Base-by-base conservation (phyloP, 2,329 filamentous ascomycete species). In the Sarocladium strictum region DNA sequence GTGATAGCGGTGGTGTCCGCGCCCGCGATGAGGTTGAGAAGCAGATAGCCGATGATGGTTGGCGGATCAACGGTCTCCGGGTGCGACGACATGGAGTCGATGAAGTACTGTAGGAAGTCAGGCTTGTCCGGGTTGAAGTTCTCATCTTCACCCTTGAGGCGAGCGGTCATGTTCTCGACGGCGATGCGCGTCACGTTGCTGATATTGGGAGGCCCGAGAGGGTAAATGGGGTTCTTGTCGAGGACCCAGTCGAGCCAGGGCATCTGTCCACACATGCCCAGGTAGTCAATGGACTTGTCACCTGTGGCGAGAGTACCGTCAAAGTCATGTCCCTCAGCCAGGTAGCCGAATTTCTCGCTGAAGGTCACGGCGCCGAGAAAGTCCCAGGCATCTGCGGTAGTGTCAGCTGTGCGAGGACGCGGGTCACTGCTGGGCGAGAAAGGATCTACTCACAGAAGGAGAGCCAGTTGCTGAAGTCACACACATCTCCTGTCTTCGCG, bases 301-400 rank as follows among this genome's bases (percentile, higher is more conserved):
- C 63, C 60, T 6, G 59, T 61, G 23, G 53, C 58, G 11, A 75
- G 67, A 32, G 68, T 73, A 2, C 65, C 66, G 32, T 69, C 66
- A 57, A 71, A 63, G 56, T 76, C 73, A 9, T 57, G 58, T 2
- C 67, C 63, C 3, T 67, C 62, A 19, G 73, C 62, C n/a, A 76
- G 61, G 57, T 74, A 76, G 10, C 73, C 72, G 45, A 76, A 69
- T 45, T 65, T 66, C n/a, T 67, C 62, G 40, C 69, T 68, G 38
- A 74, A 76, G 21, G 69, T 71, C 17, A 75, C 59, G 41, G 70
- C 66, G 23, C 72, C 72, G 53, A 76, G 67, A 3, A 74, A 67
- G 57, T 76, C 73, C 63, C 71, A 74, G 5, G 70, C 60, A 43
- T 59, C 63, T 65, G n/a, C n/a, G n/a, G n/a, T n/a, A n/a, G n/a